A percentile compares a stretch with the other conserved stretches of the same genome.
Evolutionary conservation across 345 rosid genomes (phyloP).

Genomic region (Jatropha curcas): DNA sequence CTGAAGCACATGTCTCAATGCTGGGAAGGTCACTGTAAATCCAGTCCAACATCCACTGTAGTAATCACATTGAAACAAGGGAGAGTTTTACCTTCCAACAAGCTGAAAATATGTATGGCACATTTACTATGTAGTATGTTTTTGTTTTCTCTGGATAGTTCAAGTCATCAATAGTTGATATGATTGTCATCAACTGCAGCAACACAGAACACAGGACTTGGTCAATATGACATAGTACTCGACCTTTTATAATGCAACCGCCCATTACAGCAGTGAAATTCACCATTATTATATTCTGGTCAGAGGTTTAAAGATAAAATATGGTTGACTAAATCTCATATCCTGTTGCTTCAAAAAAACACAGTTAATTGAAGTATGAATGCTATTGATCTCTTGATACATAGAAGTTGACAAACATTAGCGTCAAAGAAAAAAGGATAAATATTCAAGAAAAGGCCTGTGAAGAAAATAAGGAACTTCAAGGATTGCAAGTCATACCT

Average conservation of each 20-base stretch:
- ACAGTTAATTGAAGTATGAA: background rate
- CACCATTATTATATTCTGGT: background rate
- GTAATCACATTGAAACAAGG: constrained; percentile 1
- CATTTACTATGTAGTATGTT: constrained; percentile 84
- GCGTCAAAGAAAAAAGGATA: background rate
- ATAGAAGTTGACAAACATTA: background rate
- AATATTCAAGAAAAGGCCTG: background rate
- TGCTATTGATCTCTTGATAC: background rate
- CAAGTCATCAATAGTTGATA: constrained; percentile 84
- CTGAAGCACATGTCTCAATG: background rate
- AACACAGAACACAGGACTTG: background rate
- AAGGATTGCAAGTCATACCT: constrained; percentile 41
- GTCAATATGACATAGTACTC: background rate
- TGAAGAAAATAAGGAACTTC: background rate
- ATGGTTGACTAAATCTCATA: background rate
- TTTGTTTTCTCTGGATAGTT: constrained; percentile 96
- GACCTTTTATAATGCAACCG: background rate
- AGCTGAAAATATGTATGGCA: constrained; percentile 87
- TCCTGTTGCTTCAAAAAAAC: background rate
- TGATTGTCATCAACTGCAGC: constrained; percentile 81
- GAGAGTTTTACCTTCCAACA: constrained; percentile 72
- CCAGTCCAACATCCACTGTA: background rate
- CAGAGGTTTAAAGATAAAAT: background rate
- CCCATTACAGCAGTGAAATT: background rate
- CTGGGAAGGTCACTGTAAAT: background rate